Percentiles rank a stretch among this genome's conserved stretches.
Conservation (phyloP, 2,329 filamentous ascomycete species). For the Ophiostoma quercus region DNA sequence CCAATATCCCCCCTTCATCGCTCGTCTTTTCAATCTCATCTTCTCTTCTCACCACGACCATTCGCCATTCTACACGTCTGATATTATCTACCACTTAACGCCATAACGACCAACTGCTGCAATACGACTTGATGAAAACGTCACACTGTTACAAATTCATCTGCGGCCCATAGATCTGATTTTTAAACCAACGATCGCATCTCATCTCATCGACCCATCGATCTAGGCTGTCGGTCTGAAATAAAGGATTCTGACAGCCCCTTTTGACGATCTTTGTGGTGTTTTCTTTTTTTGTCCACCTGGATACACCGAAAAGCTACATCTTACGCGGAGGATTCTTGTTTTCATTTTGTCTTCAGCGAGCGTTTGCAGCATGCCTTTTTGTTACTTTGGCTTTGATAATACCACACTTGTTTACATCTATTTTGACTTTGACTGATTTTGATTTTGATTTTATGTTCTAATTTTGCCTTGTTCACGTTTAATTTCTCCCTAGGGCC, state of each 20-base stretch:
- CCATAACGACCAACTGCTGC: conserved; percentile 1
- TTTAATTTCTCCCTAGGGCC: background rate
- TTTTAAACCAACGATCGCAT: background rate
- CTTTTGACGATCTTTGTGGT: background rate
- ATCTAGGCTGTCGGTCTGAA: background rate
- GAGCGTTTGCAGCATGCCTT: background rate
- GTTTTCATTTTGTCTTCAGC: background rate
- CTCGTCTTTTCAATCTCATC: background rate
- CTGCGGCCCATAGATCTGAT: background rate
- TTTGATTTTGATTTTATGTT: background rate
- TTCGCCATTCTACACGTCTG: background rate
- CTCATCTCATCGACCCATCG: background rate
- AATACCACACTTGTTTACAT: background rate
- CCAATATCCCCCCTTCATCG: background rate
- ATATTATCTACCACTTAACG: background rate
- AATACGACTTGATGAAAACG: background rate
- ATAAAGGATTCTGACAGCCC: background rate
- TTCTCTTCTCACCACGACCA: background rate
- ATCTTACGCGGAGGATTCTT: background rate
- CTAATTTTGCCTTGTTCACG: background rate
- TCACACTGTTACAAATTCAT: background rate
- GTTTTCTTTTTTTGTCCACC: background rate
- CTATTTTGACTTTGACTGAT: background rate
- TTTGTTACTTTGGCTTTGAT: background rate
- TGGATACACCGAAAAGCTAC: background rate